Percentiles rank a stretch among this genome's conserved stretches.
These are phyloP conservation scores for Tetrapisispora fleetii DNA, from an alignment of 805 yeast species.

Conservation along the genomic window DNA sequence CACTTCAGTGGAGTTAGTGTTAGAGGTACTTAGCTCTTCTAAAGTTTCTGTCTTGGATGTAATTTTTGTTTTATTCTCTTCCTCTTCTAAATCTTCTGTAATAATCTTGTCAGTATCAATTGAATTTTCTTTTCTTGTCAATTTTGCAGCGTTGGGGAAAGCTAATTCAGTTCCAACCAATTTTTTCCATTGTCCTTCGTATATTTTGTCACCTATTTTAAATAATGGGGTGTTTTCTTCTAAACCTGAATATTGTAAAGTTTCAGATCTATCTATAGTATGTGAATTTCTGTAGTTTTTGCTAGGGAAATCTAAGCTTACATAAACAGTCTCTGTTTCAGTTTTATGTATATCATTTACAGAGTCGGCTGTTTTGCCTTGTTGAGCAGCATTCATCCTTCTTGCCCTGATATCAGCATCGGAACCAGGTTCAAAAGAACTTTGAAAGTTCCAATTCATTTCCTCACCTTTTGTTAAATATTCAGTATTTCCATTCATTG, in stretches of 20 bases:
- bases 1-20: slow-evolving; percentile 5
- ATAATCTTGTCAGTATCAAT: background rate
- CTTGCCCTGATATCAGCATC: slow-evolving; percentile 70
- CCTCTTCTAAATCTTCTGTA: background rate
- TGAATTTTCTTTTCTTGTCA: slow-evolving; percentile 8
- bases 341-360: slow-evolving; percentile 22
- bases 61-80: slow-evolving; percentile 6
- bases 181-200: slow-evolving; percentile 66
- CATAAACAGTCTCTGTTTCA: slow-evolving; percentile 37
- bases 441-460: slow-evolving; percentile 84
- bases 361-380: background rate
- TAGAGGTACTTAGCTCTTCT: background rate
- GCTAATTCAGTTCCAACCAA: slow-evolving; percentile 69
- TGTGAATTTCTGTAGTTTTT: slow-evolving; percentile 23
- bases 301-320: slow-evolving; percentile 44
- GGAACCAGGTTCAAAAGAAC: slow-evolving; percentile 78
- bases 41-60: slow-evolving; percentile 9
- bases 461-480: slow-evolving; percentile 75
- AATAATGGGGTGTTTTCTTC: slow-evolving; percentile 46
- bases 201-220: slow-evolving; percentile 48
- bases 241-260: slow-evolving; percentile 47
- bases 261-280: slow-evolving; percentile 31
- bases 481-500: slow-evolving; percentile 62
- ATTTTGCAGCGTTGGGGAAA: slow-evolving; percentile 22
- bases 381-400: slow-evolving; percentile 11